Conservation (phyloP, 805 yeast genomes). For the Metschnikowia drakensbergensis region DNA sequence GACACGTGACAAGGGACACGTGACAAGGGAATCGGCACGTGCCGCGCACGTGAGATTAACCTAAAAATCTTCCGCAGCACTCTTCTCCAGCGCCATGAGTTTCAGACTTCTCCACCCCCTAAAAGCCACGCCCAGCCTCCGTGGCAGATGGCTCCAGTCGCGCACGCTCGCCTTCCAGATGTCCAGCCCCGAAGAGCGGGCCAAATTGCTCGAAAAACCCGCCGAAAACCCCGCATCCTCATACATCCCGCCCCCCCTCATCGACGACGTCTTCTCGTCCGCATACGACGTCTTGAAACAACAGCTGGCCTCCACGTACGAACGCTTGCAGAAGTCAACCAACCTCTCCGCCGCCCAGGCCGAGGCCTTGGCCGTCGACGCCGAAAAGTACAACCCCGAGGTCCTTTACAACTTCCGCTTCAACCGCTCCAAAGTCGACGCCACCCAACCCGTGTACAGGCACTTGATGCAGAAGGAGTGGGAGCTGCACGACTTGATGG, state of each 20-base stretch:
- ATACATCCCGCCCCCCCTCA: conserved; percentile 65
- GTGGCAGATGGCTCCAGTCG: not conserved
- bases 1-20: not conserved
- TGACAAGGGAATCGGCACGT: not conserved
- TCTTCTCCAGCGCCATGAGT: not conserved
- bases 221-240: conserved; percentile 52
- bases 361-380: conserved; percentile 44
- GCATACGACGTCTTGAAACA: conserved; percentile 60
- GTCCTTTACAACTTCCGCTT: conserved; percentile 64
- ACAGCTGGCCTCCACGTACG: conserved; percentile 42
- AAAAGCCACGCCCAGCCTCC: not conserved
- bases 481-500: conserved; percentile 66
- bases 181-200: not conserved
- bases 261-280: conserved; percentile 67
- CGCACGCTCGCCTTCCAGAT: not conserved
- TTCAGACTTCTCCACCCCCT: not conserved
- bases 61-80: conserved; percentile 4
- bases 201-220: not conserved
- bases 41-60: not conserved
- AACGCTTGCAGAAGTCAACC: conserved; percentile 23
- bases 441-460: conserved; percentile 77
- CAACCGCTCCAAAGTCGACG: conserved; percentile 50
- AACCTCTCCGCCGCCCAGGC: conserved; percentile 17
- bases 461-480: conserved; percentile 64
- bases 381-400: conserved; percentile 81